A percentile compares a stretch with the other conserved stretches of the same genome.
These are phyloP conservation scores for Penicillium coffeae DNA, from an alignment of 495 filamentous ascomycete genomes.

Conservation along the genomic window DNA sequence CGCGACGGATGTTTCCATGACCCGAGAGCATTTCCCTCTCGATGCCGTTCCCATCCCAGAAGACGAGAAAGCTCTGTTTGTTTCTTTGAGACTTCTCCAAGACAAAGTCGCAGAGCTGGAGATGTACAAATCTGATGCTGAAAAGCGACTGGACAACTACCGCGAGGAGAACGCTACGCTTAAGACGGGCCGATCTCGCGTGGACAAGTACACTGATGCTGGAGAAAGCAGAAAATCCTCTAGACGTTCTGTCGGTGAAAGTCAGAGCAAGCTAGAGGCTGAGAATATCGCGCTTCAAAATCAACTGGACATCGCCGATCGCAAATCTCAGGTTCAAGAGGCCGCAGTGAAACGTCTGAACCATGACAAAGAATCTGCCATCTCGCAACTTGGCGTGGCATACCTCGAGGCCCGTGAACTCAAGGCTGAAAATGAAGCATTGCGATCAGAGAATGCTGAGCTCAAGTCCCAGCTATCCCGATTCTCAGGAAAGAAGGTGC, in stretches of 20 bases:
- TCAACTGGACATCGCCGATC: conserved; percentile 54
- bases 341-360: conserved; percentile 56
- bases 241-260: conserved; percentile 44
- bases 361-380: conserved; percentile 61
- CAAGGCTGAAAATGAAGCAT: conserved; percentile 51
- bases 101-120: conserved; percentile 63
- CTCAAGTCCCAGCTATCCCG: conserved; percentile 41
- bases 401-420: conserved; percentile 61
- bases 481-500: conserved; percentile 17
- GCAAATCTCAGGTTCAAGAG: conserved; percentile 57
- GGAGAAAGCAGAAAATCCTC: conserved; percentile 31
- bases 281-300: conserved; percentile 53
- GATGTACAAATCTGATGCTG: conserved; percentile 53
- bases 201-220: conserved; percentile 41
- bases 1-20: conserved; percentile 33
- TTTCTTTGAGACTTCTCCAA: conserved; percentile 63
- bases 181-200: conserved; percentile 43
- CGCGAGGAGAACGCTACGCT: conserved; percentile 54
- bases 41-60: conserved; percentile 63
- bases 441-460: conserved; percentile 47
- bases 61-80: conserved; percentile 65
- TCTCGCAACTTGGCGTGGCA: conserved; percentile 60
- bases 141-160: conserved; percentile 53
- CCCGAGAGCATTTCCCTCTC: conserved; percentile 47
- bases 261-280: conserved; percentile 58